Evolutionary conservation across 768 basidiomycete species (phyloP).

Genomic region (Filobasidium floriforme): DNA sequence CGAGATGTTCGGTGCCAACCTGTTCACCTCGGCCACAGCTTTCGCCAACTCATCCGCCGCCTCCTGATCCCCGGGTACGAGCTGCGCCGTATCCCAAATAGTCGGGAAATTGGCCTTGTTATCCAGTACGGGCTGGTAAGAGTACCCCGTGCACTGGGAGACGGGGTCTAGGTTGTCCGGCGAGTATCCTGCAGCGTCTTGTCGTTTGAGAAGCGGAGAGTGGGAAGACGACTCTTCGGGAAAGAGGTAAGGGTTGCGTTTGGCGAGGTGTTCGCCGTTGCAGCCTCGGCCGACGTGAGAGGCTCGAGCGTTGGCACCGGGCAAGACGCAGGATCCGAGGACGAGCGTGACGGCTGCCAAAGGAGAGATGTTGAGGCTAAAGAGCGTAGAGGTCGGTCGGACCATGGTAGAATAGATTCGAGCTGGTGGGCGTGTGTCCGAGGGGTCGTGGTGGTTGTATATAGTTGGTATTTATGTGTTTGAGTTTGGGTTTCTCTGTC

Average conservation of each 20-base stretch:
- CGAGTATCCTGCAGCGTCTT: neutral
- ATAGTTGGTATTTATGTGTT: too few relatives aligned
- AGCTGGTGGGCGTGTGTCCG: too few relatives aligned
- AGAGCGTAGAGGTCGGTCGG: too few relatives aligned
- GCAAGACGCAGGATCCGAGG: too few relatives aligned
- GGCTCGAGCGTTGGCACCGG: neutral
- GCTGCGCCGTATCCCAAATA: conserved; percentile 35
- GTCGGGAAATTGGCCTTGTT: conserved; percentile 34
- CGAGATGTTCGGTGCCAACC: conserved; percentile 33
- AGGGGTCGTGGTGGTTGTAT: too few relatives aligned
- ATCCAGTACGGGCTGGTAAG: conserved; percentile 31
- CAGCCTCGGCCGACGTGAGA: conserved; percentile 9
- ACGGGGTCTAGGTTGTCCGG: conserved; percentile 24
- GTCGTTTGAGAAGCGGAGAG: too few relatives aligned
- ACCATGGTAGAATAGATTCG: too few relatives aligned
- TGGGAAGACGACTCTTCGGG: too few relatives aligned
- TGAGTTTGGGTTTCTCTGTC: too few relatives aligned
- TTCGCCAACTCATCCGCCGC: conserved; percentile 35
- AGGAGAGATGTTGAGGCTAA: too few relatives aligned
- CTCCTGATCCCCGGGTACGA: conserved; percentile 39
- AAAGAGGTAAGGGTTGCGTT: conserved; percentile 4
- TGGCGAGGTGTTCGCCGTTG: conserved; percentile 12
- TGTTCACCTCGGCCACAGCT: conserved; percentile 37
- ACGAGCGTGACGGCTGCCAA: too few relatives aligned
- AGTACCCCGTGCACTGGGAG: conserved; percentile 41